Percentiles rank a stretch among this genome's conserved stretches.
Conservation (phyloP, 2,329 filamentous ascomycete species). For the Botryosphaeria dothidea region DNA sequence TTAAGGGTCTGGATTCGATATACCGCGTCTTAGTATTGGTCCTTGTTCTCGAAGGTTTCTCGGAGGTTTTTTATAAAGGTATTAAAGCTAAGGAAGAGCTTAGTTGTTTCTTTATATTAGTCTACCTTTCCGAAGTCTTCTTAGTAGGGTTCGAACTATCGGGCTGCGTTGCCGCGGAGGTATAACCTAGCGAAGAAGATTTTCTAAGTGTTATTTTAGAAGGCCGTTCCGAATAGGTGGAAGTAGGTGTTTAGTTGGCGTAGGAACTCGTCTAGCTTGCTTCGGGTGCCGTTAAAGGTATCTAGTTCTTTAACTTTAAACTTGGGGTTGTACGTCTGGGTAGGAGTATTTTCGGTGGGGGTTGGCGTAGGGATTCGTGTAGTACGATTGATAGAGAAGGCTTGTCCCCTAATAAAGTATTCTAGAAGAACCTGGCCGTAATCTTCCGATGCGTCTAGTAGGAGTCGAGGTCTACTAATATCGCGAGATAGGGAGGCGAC, state of each 20-base stretch:
- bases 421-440: no score
- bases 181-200: background rate
- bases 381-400: background rate
- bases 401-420: no score
- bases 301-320: background rate
- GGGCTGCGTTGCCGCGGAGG: background rate
- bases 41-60: background rate
- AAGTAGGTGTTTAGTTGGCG: background rate
- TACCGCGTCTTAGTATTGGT: background rate
- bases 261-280: background rate
- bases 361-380: background rate
- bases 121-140: background rate
- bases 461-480: background rate
- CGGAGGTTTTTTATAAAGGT: background rate
- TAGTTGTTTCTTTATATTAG: background rate
- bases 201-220: background rate
- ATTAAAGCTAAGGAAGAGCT: background rate
- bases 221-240: background rate
- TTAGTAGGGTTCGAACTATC: background rate
- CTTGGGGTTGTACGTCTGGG: background rate
- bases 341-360: background rate
- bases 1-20: background rate
- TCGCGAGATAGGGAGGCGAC: background rate
- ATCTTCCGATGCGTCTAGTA: fast-evolving
- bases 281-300: background rate